Base-by-base conservation (phyloP, 2,329 filamentous ascomycete genomes). In the Phaeosphaeriaceae sp. region DNA sequence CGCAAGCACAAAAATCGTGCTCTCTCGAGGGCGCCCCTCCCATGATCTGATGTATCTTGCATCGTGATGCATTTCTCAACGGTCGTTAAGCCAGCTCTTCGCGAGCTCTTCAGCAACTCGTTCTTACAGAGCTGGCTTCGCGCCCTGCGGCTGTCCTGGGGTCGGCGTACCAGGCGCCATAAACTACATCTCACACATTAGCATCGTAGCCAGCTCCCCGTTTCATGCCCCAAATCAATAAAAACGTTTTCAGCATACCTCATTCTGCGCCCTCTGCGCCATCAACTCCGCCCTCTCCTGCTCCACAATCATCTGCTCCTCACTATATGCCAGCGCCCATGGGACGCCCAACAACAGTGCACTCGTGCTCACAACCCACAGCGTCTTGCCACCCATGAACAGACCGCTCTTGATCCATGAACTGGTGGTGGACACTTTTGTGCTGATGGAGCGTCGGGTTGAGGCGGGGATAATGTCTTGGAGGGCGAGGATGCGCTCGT, bases 241-340 rank as follows among this genome's bases (percentile, higher is more conserved):
- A n/a, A n/a, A n/a, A n/a, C 42, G 24, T 48, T 20, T 20, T 22
- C 10, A 42, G 65, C 60, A 13, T 68, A 89, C 87, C 83, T 97
- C 92, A 75, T 91, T 89, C 63, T 73, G 69, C 63, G 92, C 92
- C 74, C 91, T 88, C 86, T 97, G 92, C 79, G 95, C 91, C 92
- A 97, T 95, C 79, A 91, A 89, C 87, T 93, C 93, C 83, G 97
- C 94, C 80, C 93, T 89, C 88, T 99, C 95, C 92, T 97, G 96
- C 84, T 97, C 94, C 66, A 94, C 85, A 78, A 96, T 88, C 84
- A 97, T 92, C 85, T 97, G 93, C 84, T 99, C 95, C 84, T 99
- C 95, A 64, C 91, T 89, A 77, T 93, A 94, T 57, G 93, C 94
- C 68, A 99, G 84, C 58, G 93, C 93, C 85, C 93, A 98, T 55